Base-by-base conservation (phyloP, 768 basidiomycete species). In the Hericium alpestre region DNA sequence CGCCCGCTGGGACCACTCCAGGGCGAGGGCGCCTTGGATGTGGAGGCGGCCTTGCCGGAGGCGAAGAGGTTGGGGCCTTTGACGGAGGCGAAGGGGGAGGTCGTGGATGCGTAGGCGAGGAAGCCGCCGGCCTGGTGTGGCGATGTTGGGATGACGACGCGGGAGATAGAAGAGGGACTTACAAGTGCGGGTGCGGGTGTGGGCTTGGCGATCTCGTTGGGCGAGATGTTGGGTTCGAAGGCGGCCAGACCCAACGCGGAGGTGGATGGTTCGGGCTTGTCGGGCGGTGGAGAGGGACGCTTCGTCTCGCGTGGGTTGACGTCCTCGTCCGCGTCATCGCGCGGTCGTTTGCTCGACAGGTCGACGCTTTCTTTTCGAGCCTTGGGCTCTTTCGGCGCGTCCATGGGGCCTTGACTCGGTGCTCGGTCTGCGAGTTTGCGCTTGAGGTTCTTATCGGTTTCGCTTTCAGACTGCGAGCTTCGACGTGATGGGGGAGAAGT, bases 41-140 rank as follows among this genome's bases (percentile, higher is more conserved):
- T 64, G 23, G 58, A 43, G 3, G 63, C 74, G 75, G 53, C 76
- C 59, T 53, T 67, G 47, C 39, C 32, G 60, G 15, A 7, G 58
- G 59, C 66, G 55, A 79, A 76, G 25, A 77, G 61, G 65, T 79
- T 86, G 58, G 83, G 79, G 50, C 86, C 88, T 62, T 84, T 87
- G 65, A 87, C 81, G 50, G 79, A 70, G 13, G 85, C 82, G 64
- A 90, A 90, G 4, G 88, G 87, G 2, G 88, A 90, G 56, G 74
- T 77, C 11, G 80, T 72, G 2, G 86, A 84, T 12, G 88, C 87
- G 63, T 89, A 91, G 2, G 87, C 84, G 79, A 84, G 83, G 68
- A 91, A 91, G 23, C 88, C 88, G 54, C 79, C 72, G 53, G 37
- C 59, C 54, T 56, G 27, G 25, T 18, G 59, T 55, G 57, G 32